Evolutionary conservation across 164 flowering plant species (phyloP).

Genomic region (Malania oleifera): DNA sequence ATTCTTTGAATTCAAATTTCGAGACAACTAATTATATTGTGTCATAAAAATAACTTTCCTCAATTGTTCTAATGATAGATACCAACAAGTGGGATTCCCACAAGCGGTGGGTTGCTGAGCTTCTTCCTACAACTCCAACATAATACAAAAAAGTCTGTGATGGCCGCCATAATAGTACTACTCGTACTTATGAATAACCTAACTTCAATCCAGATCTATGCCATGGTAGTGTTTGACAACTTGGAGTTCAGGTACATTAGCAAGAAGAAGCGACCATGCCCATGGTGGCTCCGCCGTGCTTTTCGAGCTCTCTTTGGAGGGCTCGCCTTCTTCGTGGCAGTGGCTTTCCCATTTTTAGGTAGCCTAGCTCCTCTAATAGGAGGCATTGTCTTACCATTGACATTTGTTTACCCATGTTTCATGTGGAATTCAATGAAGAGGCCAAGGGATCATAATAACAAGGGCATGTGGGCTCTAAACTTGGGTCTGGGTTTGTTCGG

Average conservation of each 20-base stretch:
- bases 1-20: too few relatives aligned
- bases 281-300: conserved; percentile 39
- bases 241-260: conserved; percentile 38
- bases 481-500: conserved; percentile 59
- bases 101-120: conserved; percentile 38
- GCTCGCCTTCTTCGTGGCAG: conserved; percentile 42
- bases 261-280: conserved; percentile 43
- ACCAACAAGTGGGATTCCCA: conserved; percentile 32
- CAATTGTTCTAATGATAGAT: conserved; percentile 55
- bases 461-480: conserved; percentile 52
- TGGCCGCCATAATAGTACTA: conserved; percentile 46
- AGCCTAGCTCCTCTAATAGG: conserved; percentile 51
- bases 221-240: conserved; percentile 71
- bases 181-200: conserved; percentile 40
- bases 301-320: conserved; percentile 50
- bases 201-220: conserved; percentile 60
- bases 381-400: conserved; percentile 66
- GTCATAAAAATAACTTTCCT: too few relatives aligned
- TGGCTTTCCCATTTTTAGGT: conserved; percentile 59
- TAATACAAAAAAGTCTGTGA: conserved; percentile 36
- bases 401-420: conserved; percentile 77
- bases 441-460: conserved; percentile 36
- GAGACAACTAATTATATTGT: too few relatives aligned
- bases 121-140: too few relatives aligned
- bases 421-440: conserved; percentile 75